Evolutionary conservation across 2,329 filamentous ascomycete species (phyloP).

Genomic region (Ophiocordyceps australis): DNA sequence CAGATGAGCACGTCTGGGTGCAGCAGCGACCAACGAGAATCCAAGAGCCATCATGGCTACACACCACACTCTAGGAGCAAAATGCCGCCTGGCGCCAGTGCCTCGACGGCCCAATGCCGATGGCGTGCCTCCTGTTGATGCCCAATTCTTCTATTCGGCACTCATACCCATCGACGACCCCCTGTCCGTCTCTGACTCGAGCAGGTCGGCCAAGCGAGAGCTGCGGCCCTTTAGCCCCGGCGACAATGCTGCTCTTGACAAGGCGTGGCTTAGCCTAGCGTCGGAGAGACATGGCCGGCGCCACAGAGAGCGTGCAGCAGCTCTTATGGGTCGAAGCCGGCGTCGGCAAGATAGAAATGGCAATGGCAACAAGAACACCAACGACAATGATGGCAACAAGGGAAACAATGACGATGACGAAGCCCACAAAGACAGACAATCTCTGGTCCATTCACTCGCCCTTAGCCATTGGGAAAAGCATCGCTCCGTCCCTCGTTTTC

Average conservation of each 20-base stretch:
- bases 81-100: constrained; percentile 36
- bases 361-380: too few relatives aligned
- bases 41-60: too few relatives aligned
- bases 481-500: constrained; percentile 4
- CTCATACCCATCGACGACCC: constrained; percentile 74
- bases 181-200: constrained; percentile 40
- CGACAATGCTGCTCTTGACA: constrained; percentile 66
- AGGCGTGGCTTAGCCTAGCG: constrained; percentile 51
- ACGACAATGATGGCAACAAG: too few relatives aligned
- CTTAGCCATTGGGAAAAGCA: constrained; percentile 29
- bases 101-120: constrained; percentile 19
- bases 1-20: too few relatives aligned
- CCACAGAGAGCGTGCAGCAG: constrained; percentile 20
- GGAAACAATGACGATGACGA: too few relatives aligned
- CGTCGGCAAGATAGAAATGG: too few relatives aligned
- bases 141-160: constrained; percentile 78
- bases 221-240: constrained; percentile 62
- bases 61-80: constrained; percentile 40
- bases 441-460: constrained; percentile 25
- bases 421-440: too few relatives aligned
- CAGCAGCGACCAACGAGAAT: too few relatives aligned
- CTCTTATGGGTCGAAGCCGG: constrained; percentile 5
- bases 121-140: constrained; percentile 38
- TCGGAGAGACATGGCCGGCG: constrained; percentile 26
- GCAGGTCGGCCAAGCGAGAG: constrained; percentile 33